Base-by-base conservation (phyloP, 2,329 filamentous ascomycete genomes). In the Pyricularia pennisetigena region DNA sequence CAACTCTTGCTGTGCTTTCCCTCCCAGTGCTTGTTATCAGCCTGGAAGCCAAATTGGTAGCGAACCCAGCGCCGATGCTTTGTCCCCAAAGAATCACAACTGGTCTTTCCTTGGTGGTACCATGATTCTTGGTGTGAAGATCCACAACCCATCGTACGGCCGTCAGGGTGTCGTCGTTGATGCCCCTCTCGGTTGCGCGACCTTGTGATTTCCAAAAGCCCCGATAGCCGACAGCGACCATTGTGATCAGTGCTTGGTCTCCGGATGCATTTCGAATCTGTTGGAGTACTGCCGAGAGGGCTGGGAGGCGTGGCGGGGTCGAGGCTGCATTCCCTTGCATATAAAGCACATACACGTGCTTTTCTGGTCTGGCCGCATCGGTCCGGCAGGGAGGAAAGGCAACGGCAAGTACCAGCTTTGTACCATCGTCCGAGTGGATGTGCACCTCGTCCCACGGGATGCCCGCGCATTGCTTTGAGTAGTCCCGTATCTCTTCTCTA, bases 121-220 rank as follows among this genome's bases (percentile, higher is more conserved):
- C 69, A 69, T 70, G 70, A 49, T 29, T 73, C 57, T 72, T 74
- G 54, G 72, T 71, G 68, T 84, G 81, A 28, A 78, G 70, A 23
- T 82, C 73, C 4, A 80, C 79, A 28, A 90, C 82, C 89, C 89
- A 92, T 10, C 79, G 72, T 26, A 91, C 74, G 8, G 88, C 85
- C 0, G 90, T 89, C 68, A 84, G 80, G 0, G 89, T 85, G 75
- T 94, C 91, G 23, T 83, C 78, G 72, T 90, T 84, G 71, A 94
- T 90, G 1, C 91, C 91, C 54, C 77, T 79, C 74, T 94, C 90
- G 2, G 87, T 89, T 8, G 91, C 86, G 4, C 88, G 83, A 23
- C 92, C 91, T 35, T 85, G 83, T 1, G 90, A 94, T 12, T 83
- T 92, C 92, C 91, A 94, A 75, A 90, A 94, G 12, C 91, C 90